A percentile compares a stretch with the other conserved stretches of the same genome.
Conservation (phyloP, 2,329 filamentous ascomycete species). For the Helminthosporium solani region DNA sequence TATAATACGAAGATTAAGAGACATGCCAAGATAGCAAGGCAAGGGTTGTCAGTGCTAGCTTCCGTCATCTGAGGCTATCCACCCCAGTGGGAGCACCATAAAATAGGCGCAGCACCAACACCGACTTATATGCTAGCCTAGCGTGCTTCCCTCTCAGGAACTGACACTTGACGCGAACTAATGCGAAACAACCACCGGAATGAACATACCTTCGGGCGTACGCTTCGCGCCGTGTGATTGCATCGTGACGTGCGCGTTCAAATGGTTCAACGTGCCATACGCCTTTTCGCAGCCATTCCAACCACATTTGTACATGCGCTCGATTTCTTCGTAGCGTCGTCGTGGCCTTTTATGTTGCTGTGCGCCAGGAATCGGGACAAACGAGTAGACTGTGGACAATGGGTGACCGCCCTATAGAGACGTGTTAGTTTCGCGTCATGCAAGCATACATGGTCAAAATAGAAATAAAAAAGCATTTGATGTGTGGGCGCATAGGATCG, state of each 20-base stretch:
- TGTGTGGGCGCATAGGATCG: not conserved
- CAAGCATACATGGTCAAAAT: not conserved
- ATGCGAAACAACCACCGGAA: constrained; percentile 10
- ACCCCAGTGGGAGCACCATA: constrained; percentile 55
- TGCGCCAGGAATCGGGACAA: constrained; percentile 93
- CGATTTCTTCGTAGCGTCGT: constrained; percentile 94
- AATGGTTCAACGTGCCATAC: constrained; percentile 93
- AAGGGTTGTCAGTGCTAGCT: constrained; percentile 46
- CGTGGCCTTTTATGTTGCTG: constrained; percentile 96
- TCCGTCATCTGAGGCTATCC: constrained; percentile 47
- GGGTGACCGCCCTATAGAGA: constrained; percentile 50
- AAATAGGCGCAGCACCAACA: constrained; percentile 52
- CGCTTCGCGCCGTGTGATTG: constrained; percentile 93
- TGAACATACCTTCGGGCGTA: constrained; percentile 85
- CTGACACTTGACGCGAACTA: constrained; percentile 19
- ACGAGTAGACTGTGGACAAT: constrained; percentile 85
- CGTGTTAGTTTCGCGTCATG: constrained; percentile 2
- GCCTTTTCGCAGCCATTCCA: constrained; percentile 99
- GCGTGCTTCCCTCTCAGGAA: constrained; percentile 30
- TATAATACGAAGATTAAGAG: constrained; percentile 25
- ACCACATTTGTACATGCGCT: constrained; percentile 99
- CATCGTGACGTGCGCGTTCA: constrained; percentile 99
- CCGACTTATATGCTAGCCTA: constrained; percentile 37
- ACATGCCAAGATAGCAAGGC: constrained; percentile 39
- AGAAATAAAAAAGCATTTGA: not conserved